Base-by-base conservation (phyloP, 768 basidiomycete species). In the Russula abietina region DNA sequence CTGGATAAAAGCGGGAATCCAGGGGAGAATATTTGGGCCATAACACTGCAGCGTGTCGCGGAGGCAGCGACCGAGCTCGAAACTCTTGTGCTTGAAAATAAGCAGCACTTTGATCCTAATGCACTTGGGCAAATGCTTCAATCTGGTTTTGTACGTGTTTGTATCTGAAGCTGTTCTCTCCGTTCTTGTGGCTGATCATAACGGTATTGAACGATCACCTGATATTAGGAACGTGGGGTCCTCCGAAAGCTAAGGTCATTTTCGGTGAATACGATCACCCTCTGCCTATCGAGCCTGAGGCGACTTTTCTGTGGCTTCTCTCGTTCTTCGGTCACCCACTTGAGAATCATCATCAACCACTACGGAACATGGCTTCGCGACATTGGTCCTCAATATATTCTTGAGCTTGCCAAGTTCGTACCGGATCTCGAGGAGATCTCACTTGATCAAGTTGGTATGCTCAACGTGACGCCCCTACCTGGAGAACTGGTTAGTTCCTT, bases 381-480 rank as follows among this genome's bases (percentile, higher is more conserved):
- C 38, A 55, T 63, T 41, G 46, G 57, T 22, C 57, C 62, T 41
- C 62, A 41, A 26, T 63, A 59, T 17, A 26, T 63, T 38, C 19
- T 4, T 36, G 62, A 63, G 57, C 45, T 63, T 7, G 45, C 45
- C 12, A 33, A 26, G 30, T 24, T 48, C 8, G 30, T 63, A 19
- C 62, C 62, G 5, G 14, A 59, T 55, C 52, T 63, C 28, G 62
- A 63, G 30, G 62, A 63, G 30, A 28, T 63, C 57, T 59, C 62
- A 41, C 62, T 63, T 14, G 62, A 63, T 59, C 57, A 63, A 33
- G 5, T 41, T 7, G 62, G 52, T 16, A 63, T 63, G 62, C 0
- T 5, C 9, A 22, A 16, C 24, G 22, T 36, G 28, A 22, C 22
- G 26, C 52, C 28, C 11, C 39, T 63, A 33, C 62, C 62, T 2